Evolutionary conservation across 2,329 filamentous ascomycete species (phyloP).

Genomic region (Fusarium sp.): DNA sequence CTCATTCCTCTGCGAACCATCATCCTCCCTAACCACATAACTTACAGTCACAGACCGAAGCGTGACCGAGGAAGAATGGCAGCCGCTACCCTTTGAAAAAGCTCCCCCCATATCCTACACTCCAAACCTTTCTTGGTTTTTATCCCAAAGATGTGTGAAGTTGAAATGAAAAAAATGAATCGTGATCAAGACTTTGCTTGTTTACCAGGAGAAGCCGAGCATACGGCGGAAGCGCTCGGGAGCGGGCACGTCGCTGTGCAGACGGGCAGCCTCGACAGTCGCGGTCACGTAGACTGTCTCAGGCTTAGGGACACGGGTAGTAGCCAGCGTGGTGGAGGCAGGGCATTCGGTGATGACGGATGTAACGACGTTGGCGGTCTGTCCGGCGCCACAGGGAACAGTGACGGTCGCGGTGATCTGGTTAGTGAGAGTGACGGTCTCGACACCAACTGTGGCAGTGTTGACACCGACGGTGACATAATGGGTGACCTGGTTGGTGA

Average conservation of each 20-base stretch:
- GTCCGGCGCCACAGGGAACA: slow-evolving; percentile 5
- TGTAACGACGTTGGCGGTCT: slow-evolving; percentile 30
- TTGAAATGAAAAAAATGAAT: slow-evolving; percentile 14
- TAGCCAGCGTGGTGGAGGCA: slow-evolving; percentile 38
- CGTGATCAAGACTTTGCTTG: neutral
- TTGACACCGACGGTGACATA: slow-evolving; percentile 20
- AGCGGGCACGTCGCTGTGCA: slow-evolving; percentile 16
- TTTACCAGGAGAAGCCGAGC: slow-evolving; percentile 33
- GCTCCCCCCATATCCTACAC: slow-evolving; percentile 1
- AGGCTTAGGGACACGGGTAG: slow-evolving; percentile 30
- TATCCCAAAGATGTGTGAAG: neutral
- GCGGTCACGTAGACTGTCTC: slow-evolving; percentile 44
- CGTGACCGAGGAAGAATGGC: neutral
- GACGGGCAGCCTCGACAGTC: slow-evolving; percentile 27
- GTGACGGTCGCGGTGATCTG: slow-evolving; percentile 29
- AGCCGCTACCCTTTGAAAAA: slow-evolving; percentile 8
- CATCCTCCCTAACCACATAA: neutral
- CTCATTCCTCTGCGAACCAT: slow-evolving; percentile 7
- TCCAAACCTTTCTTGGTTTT: neutral
- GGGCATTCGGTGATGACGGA: slow-evolving; percentile 33
- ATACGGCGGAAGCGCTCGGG: slow-evolving; percentile 35
- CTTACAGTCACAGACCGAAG: slow-evolving; percentile 26
- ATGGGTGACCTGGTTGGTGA: slow-evolving; percentile 31
- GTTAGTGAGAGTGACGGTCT: slow-evolving; percentile 37
- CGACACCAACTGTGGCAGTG: slow-evolving; percentile 18